Base-by-base conservation (phyloP, 169 alveolate species). In the Plasmodium vivax region DNA sequence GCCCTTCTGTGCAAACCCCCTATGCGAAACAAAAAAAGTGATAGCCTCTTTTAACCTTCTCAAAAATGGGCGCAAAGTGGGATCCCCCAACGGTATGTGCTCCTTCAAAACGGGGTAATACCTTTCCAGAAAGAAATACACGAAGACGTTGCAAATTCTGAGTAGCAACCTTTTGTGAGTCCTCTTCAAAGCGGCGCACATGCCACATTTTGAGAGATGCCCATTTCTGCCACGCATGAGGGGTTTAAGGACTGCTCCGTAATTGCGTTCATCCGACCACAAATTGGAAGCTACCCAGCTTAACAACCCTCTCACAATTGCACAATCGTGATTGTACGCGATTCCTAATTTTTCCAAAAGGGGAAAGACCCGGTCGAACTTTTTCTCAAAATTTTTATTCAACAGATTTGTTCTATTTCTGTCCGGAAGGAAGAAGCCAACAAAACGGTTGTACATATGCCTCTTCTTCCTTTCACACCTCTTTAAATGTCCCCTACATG, bases 261-360 rank as follows among this genome's bases (percentile, higher is more conserved):
- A 10, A 4, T 74, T 85, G 47, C 16, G 30, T 51, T 27, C 58
- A 19, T 73, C 54, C 1, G 12, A 47, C 6, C n/a, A 74, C 43
- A 45, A 19, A 3, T 73, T 72, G 14, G 9, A 73, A 8, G 12
- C 10, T n/a, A 73, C 30, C 36, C 19, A 41, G 32, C 58, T 38
- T 36, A 83, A 85, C 79, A 74, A 62, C n/a, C 51, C 54, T 7
- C 32, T 41, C 74, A 72, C 58, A 23, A 30, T n/a, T 2, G n/a
- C 9, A 38, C 74, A 16, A 47, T 54, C 62, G 30, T 74, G 74
- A 72, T 27, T 47, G 36, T 85, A 14, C 36, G 12, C 36, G 38
- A 74, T 45, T 47, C 85, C 93, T 8, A 85, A 85, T 73, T 85
- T 85, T 41, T n/a, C 72, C 14, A 68, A 68, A 34, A 62, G 27